Base-by-base conservation (phyloP, 305 asterid genomes). In the Solanum hybrid region DNA sequence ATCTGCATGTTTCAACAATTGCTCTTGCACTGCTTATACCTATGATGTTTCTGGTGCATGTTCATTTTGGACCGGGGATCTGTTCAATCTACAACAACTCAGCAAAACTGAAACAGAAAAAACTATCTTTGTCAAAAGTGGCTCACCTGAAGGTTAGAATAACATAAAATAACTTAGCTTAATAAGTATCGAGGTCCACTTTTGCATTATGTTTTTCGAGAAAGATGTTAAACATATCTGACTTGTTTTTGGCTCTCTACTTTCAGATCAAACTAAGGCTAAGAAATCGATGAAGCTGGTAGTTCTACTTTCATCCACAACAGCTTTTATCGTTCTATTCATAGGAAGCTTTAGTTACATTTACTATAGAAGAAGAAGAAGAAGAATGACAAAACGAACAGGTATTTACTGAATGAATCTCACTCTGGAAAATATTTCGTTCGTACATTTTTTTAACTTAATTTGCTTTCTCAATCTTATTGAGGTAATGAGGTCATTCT, bases 61-160 rank as follows among this genome's bases (percentile, higher is more conserved):
- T 87, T 90, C 90, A 35, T 67, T 92, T 81, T 95, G 95, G 95
- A 90, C 28, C 34, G 93, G 92, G 79, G 91, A 89, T 26, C 83
- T 95, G 16, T 83, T 93, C 78, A 93, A 93, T 90, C 84, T 94
- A 83, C 94, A 90, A 51, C 91, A 90, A 86, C 91, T 93, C 64
- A 26, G 61, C 78, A 90, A 88, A 29, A 90, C 90, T 81, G 93
- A 74, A 75, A 93, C 89, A 86, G 94, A 92, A 33, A 69, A 86
- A 29, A 88, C 80, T 2, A 78, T 92, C 13, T 61, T 89, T 29
- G 40, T 92, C 28, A 89, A 86, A 89, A 93, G 88, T 84, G 88
- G 74, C n/a, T 31, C 75, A 20, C 37, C 29, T 6, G 28, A 84
- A 84, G 36, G 37, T 84, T 84, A 29, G 36, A 11, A 39, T 39